Evolutionary conservation across 1,284 basidiomycete genomes (phyloP).

Genomic region (Leccinum griseonigrum): DNA sequence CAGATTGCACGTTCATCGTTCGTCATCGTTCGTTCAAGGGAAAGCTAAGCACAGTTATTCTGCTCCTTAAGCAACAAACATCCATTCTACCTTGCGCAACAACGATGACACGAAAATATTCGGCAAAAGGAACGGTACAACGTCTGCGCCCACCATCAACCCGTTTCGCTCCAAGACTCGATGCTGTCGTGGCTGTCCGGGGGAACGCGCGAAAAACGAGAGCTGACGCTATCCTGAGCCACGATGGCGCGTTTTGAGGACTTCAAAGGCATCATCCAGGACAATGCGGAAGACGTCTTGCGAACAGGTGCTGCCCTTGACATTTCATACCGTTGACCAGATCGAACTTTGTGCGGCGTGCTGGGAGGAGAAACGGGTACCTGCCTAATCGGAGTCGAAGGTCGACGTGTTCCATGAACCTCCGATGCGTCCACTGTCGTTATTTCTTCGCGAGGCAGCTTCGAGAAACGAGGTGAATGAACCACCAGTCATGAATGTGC

Average conservation of each 20-base stretch:
- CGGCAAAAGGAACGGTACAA: conserved; percentile 8
- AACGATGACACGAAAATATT: background rate
- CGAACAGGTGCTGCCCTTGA: conserved; percentile 9
- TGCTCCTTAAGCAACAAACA: background rate
- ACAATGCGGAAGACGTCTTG: conserved; percentile 23
- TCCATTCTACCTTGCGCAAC: background rate
- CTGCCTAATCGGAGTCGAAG: conserved; percentile 25
- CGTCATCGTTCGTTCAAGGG: background rate
- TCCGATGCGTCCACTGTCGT: background rate
- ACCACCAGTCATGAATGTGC: conserved; percentile 4
- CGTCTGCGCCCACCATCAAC: background rate
- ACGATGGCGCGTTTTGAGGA: conserved; percentile 7
- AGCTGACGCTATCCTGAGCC: conserved; percentile 11
- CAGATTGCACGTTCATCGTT: background rate
- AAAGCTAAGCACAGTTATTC: background rate
- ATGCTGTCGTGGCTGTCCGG: conserved; percentile 44
- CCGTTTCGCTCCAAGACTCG: conserved; percentile 46
- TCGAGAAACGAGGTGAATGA: conserved; percentile 6
- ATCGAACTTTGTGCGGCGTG: conserved; percentile 27
- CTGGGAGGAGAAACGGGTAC: conserved; percentile 21
- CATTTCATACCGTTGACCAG: conserved; percentile 11
- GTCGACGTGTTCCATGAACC: conserved; percentile 1
- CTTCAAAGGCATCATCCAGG: conserved; percentile 27
- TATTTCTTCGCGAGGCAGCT: conserved; percentile 8
- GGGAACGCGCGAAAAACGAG: conserved; percentile 36